Base-by-base conservation (phyloP, 345 rosid genomes). In the Acer saccharum region DNA sequence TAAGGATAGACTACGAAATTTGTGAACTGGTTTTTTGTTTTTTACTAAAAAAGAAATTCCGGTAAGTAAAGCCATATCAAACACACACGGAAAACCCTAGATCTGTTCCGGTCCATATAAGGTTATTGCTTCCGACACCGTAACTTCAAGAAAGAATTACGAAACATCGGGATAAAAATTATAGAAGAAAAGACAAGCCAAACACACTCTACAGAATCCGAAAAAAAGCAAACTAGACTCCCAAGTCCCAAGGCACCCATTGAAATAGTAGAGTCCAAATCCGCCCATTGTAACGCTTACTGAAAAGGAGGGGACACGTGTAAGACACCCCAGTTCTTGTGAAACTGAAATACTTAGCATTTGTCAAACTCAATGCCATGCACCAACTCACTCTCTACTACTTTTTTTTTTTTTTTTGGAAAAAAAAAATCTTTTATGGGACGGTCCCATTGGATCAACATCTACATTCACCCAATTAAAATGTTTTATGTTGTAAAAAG, bases 291-390 rank as follows among this genome's bases (percentile, higher is more conserved):
- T 1, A 41, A 60, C 67, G 55, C 11, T 35, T 6, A 4, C 17
- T 18, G 12, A 21, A 60, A 60, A 20, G 10, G 27, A 16, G 21
- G 54, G 76, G 76, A 72, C 67, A 60, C 75, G 50, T 72, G 66
- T 4, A 21, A 72, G 54, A 39, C 11, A 72, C 57, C 76, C 76
- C 76, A 13, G 57, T 20, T 73, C 16, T 6, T 9, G 20, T 25
- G 52, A 14, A 60, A 55, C 20, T 20, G 16, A 61, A 41, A 16
- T 3, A 23, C 50, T 11, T 29, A 17, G 55, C 67, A 73, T 60
- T 43, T 43, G 67, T 17, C 43, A 32, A 29, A 6, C 6, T 9
- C 27, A n/a, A 7, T 61, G 14, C 66, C 39, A 65, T 25, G 46
- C 69, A 32, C 2, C 41, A 6, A 13, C n/a, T 12, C 13, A 21